These are phyloP conservation scores for Byssoonygena ceratinophila DNA, from an alignment of 2,329 filamentous ascomycete species.

Conservation along the genomic window DNA sequence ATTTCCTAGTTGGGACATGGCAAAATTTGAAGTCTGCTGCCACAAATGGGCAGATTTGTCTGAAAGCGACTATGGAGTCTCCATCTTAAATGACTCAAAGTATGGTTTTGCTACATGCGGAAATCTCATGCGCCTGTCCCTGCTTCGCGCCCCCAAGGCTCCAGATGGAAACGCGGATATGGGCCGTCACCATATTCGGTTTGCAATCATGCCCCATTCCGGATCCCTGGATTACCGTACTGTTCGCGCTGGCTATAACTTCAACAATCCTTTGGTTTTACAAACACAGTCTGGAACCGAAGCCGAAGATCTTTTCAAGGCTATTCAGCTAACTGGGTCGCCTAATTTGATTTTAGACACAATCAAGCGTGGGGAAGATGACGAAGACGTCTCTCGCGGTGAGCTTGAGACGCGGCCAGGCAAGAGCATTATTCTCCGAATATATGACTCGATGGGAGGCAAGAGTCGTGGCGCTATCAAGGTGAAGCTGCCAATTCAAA, in stretches of 20 bases:
- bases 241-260: conserved; percentile 73
- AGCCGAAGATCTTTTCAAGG: conserved; percentile 31
- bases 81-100: conserved; percentile 88
- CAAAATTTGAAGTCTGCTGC: conserved; percentile 93
- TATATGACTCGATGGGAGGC: conserved; percentile 85
- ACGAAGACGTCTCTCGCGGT: conserved; percentile 54
- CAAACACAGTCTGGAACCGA: conserved; percentile 31
- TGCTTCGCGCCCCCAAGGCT: conserved; percentile 80
- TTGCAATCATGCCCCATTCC: conserved; percentile 77
- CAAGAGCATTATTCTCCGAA: conserved; percentile 66
- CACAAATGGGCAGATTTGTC: conserved; percentile 90
- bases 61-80: conserved; percentile 79
- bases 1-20: conserved; percentile 69
- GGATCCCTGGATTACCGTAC: conserved; percentile 62
- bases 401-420: conserved; percentile 57
- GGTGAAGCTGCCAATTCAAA: conserved; percentile 60
- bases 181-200: conserved; percentile 76
- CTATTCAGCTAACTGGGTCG: conserved; percentile 58
- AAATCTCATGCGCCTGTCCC: conserved; percentile 76
- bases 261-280: conserved; percentile 69
- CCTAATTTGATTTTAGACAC: conserved; percentile 69
- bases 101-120: conserved; percentile 90
- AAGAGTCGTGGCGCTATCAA: conserved; percentile 60
- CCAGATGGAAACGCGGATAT: conserved; percentile 91
- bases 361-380: conserved; percentile 86